phyloP scores from a whole-genome alignment of 345 rosid genomes.

The Bruguiera parviflora region DNA sequence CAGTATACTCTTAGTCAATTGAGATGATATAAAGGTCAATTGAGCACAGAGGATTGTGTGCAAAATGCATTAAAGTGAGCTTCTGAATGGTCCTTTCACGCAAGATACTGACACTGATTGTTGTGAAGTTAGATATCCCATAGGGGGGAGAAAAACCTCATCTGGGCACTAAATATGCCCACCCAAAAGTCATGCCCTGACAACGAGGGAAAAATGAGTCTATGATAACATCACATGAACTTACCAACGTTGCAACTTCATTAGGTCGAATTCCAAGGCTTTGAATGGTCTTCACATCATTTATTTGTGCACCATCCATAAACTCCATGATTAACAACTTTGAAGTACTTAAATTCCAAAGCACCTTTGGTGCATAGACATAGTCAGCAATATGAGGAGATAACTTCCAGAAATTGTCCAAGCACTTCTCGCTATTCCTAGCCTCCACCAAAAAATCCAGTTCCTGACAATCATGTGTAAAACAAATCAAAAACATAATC shows the following conservation, averaged over 20 bases:
- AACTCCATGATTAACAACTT: slow-evolving; percentile 91
- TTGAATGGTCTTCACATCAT: slow-evolving; percentile 62
- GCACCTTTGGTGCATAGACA: slow-evolving; percentile 73
- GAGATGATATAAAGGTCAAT: not conserved
- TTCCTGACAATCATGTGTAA: slow-evolving; percentile 45
- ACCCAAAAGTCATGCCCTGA: not conserved
- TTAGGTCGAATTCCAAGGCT: slow-evolving; percentile 70
- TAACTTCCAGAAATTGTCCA: slow-evolving; percentile 77
- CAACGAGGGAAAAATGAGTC: slow-evolving; percentile 7
- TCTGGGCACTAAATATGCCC: not conserved
- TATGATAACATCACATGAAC: slow-evolving; percentile 23
- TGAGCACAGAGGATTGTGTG: not conserved
- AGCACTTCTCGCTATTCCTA: slow-evolving; percentile 76
- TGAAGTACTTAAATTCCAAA: slow-evolving; percentile 83
- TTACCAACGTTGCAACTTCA: slow-evolving; percentile 82
- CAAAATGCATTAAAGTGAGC: not conserved
- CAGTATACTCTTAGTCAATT: not conserved
- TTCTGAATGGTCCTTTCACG: not conserved
- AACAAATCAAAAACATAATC: slow-evolving; percentile 1
- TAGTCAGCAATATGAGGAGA: slow-evolving; percentile 86
- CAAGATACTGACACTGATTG: not conserved
- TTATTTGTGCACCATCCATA: slow-evolving; percentile 86
- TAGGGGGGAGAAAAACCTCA: too few species aligned
- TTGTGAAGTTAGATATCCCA: too few species aligned
- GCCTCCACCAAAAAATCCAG: slow-evolving; percentile 91